Percentiles rank a stretch among this genome's conserved stretches.
Conservation (phyloP, 441 rosid species). For the Gossypium aridum region DNA sequence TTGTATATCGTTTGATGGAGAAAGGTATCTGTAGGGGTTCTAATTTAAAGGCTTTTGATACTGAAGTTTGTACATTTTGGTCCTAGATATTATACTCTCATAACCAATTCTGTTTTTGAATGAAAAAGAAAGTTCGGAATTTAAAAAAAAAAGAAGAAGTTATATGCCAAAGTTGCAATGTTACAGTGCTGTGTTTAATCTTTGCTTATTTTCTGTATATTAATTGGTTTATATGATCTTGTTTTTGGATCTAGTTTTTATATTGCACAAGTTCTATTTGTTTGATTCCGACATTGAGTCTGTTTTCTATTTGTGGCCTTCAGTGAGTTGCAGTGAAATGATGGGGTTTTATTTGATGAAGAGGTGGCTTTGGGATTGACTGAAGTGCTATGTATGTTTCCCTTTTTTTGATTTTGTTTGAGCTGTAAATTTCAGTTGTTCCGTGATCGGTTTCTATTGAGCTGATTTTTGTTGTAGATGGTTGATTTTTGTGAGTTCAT, state of each 20-base stretch:
- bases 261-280: conserved; percentile 18
- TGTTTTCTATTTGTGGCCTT: conserved; percentile 19
- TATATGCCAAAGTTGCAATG: background rate
- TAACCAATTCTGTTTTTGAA: background rate
- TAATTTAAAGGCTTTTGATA: background rate
- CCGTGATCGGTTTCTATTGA: background rate
- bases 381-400: background rate
- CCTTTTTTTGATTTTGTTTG: background rate
- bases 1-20: background rate
- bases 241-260: background rate
- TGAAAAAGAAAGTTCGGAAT: background rate
- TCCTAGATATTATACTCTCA: background rate
- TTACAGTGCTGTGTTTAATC: background rate
- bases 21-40: background rate
- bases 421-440: background rate
- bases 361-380: conserved; percentile 10
- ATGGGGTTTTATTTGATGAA: conserved; percentile 24
- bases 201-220: background rate
- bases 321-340: conserved; percentile 22
- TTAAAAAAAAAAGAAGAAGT: background rate
- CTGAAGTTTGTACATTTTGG: background rate
- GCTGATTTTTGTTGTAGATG: background rate
- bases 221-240: background rate
- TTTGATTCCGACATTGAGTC: conserved; percentile 22
- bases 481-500: background rate